phyloP scores from a whole-genome alignment of 805 yeast species.

The Candida loeiensis region DNA sequence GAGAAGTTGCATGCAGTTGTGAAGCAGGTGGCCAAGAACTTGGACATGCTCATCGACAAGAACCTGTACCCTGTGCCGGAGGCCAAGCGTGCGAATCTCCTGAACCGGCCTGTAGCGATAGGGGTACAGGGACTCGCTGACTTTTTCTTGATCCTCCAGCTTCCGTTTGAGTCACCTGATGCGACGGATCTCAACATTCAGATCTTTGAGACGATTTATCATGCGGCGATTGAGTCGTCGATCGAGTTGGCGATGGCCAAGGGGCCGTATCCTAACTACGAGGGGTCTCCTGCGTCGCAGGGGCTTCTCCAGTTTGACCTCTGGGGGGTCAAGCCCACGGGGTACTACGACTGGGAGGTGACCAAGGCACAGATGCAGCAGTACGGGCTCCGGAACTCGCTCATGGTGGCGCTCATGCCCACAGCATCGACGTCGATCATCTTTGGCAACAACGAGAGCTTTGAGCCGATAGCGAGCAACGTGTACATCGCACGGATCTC shows the following conservation, averaged over 20 bases:
- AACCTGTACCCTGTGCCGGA: conserved; percentile 80
- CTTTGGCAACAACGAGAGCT: conserved; percentile 89
- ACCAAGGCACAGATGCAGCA: conserved; percentile 56
- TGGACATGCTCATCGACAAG: conserved; percentile 80
- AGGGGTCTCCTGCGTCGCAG: conserved; percentile 87
- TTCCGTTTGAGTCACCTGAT: conserved; percentile 81
- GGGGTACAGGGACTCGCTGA: conserved; percentile 99
- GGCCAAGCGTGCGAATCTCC: conserved; percentile 71
- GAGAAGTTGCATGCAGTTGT: conserved; percentile 68
- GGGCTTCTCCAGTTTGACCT: conserved; percentile 84
- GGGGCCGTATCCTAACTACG: conserved; percentile 71
- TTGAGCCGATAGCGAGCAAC: conserved; percentile 94
- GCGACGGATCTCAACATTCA: conserved; percentile 76
- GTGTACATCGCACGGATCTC: conserved; percentile 86
- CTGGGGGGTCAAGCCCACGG: conserved; percentile 79
- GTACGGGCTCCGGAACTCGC: conserved; percentile 81
- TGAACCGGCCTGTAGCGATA: conserved; percentile 89
- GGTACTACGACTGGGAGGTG: conserved; percentile 75
- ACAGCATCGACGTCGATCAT: conserved; percentile 98
- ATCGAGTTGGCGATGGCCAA: conserved; percentile 66
- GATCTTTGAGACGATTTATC: conserved; percentile 94
- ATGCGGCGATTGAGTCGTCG: conserved; percentile 87
- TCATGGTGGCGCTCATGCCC: conserved; percentile 94
- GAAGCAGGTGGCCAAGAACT: conserved; percentile 73
- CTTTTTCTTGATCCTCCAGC: conserved; percentile 69